Conservation (phyloP, 257 asterid genomes). For the Agastache rugosa region DNA sequence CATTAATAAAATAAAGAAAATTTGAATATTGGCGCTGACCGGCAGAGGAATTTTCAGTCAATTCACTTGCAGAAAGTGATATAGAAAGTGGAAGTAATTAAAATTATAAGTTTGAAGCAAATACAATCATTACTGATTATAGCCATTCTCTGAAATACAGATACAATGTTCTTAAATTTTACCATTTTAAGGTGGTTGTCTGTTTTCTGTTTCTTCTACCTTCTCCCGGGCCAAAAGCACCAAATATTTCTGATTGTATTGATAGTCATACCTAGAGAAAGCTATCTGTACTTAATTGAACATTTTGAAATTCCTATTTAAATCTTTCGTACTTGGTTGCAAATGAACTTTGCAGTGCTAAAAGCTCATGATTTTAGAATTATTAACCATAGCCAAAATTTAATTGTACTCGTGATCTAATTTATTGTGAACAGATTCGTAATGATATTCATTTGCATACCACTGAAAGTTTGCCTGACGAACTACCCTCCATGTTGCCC, state of each 20-base stretch:
- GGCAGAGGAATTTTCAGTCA: background rate
- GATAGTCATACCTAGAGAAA: slow-evolving; percentile 19
- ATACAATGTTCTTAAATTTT: slow-evolving; percentile 15
- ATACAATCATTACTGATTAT: background rate
- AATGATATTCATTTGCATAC: slow-evolving; percentile 49
- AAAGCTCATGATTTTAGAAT: slow-evolving; percentile 13
- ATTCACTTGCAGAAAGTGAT: slow-evolving; percentile 2
- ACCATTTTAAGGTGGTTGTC: background rate
- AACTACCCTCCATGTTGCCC: slow-evolving; percentile 44
- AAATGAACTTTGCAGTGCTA: slow-evolving; percentile 4
- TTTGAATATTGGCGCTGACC: slow-evolving; percentile 8
- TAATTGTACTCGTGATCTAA: background rate
- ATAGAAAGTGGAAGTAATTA: slow-evolving; percentile 12
- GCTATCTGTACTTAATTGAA: background rate
- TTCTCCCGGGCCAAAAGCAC: slow-evolving; percentile 3
- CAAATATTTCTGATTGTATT: background rate
- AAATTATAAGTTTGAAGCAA: background rate
- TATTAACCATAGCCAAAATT: slow-evolving; percentile 7
- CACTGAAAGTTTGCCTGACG: slow-evolving; percentile 54
- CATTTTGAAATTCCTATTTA: background rate
- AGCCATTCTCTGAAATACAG: background rate
- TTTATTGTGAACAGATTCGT: slow-evolving; percentile 3
- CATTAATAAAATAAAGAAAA: background rate
- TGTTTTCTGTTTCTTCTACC: slow-evolving; percentile 1
- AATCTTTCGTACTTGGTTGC: slow-evolving; percentile 8